Conservation (phyloP, 768 basidiomycete genomes). For the Pisolithus sp. region DNA sequence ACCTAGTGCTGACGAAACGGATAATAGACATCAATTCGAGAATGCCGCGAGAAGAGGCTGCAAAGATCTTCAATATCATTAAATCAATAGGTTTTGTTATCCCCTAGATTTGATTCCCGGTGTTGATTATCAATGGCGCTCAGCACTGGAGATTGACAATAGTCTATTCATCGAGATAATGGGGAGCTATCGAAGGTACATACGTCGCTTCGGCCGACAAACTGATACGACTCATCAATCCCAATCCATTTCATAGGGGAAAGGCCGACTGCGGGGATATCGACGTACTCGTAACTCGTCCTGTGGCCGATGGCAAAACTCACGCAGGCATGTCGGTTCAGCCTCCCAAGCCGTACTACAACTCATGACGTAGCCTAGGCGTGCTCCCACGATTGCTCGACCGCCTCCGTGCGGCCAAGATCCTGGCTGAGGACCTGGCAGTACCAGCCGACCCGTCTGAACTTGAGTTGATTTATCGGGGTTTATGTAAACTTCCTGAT, state of each 20-base stretch:
- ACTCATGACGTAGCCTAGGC: slow-evolving; percentile 32
- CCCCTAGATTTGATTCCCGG: background rate
- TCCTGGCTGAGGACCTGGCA: slow-evolving; percentile 78
- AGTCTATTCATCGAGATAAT: slow-evolving; percentile 77
- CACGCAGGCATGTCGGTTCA: slow-evolving; percentile 50
- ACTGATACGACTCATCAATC: background rate
- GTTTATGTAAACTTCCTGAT: slow-evolving; percentile 59
- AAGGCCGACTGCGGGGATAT: slow-evolving; percentile 85
- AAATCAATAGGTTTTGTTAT: slow-evolving; percentile 53
- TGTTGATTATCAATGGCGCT: background rate
- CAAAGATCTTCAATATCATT: slow-evolving; percentile 65
- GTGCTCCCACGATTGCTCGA: slow-evolving; percentile 54
- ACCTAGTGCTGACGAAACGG: background rate
- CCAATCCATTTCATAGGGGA: slow-evolving; percentile 41
- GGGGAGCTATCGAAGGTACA: slow-evolving; percentile 81
- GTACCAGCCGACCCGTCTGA: slow-evolving; percentile 60
- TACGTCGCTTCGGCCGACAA: background rate
- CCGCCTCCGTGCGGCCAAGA: slow-evolving; percentile 46
- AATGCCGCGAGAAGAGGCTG: slow-evolving; percentile 81
- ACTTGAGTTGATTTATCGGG: slow-evolving; percentile 76
- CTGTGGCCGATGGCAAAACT: slow-evolving; percentile 62
- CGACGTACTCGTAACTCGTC: slow-evolving; percentile 81
- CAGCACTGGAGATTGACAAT: slow-evolving; percentile 67
- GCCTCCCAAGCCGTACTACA: background rate
- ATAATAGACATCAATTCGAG: slow-evolving; percentile 72